phyloP scores from a whole-genome alignment of 2,329 filamentous ascomycete species.

The Neofusicoccum ribis region DNA sequence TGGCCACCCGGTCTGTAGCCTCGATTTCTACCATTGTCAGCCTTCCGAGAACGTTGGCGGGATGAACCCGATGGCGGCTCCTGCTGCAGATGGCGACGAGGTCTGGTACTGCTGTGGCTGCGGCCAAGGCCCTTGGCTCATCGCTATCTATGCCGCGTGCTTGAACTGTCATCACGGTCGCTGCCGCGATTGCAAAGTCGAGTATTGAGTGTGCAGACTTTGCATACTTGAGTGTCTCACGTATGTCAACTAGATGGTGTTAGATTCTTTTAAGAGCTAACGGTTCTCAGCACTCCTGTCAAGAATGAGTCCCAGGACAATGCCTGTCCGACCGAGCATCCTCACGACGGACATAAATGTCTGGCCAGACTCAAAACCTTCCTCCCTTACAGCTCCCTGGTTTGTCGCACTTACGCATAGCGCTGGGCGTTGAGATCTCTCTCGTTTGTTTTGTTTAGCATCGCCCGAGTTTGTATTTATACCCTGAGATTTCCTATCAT shows the following conservation, averaged over 20 bases:
- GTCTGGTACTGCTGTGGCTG: conserved; percentile 6
- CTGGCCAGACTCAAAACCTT: background rate
- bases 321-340: too few species aligned
- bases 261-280: background rate
- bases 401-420: background rate
- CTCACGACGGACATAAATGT: background rate
- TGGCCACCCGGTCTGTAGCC: background rate
- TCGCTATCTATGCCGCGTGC: background rate
- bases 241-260: background rate
- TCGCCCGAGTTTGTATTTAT: background rate
- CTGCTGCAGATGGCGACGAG: background rate
- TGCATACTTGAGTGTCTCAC: background rate
- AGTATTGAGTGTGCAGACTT: background rate
- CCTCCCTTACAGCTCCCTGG: background rate
- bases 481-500: background rate
- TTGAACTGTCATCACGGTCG: background rate
- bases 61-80: background rate
- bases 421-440: background rate
- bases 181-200: background rate
- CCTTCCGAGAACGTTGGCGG: background rate
- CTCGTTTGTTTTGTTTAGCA: background rate
- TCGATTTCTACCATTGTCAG: background rate
- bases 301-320: too few species aligned
- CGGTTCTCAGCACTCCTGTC: background rate
- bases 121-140: background rate